Conservation (phyloP, 441 rosid genomes). For the Erysimum cheiri region DNA sequence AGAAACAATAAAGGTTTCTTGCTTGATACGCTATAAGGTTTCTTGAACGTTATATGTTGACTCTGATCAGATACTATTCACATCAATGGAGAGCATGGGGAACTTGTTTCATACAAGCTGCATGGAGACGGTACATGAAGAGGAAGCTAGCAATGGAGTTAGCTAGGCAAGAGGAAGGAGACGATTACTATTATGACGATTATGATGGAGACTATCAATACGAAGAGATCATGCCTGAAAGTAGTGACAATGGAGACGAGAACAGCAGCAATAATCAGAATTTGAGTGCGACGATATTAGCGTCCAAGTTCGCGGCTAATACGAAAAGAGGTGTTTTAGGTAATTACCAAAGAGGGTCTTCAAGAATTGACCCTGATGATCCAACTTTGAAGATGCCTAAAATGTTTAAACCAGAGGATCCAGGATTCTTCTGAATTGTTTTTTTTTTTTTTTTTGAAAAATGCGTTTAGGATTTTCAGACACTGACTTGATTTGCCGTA, state of each 20-base stretch:
- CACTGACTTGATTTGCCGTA: neutral
- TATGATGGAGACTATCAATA: conserved; percentile 25
- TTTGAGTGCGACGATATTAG: conserved; percentile 62
- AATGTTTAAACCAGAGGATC: conserved; percentile 79
- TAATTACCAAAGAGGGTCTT: conserved; percentile 44
- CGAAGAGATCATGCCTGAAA: conserved; percentile 28
- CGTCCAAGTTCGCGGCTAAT: conserved; percentile 72
- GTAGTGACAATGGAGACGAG: conserved; percentile 21
- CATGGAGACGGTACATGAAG: conserved; percentile 67
- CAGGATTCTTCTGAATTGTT: conserved; percentile 63
- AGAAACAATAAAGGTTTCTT: neutral
- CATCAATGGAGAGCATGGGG: conserved; percentile 96
- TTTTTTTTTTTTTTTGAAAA: neutral
- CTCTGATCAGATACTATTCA: conserved; percentile 59
- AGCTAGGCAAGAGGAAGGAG: conserved; percentile 61
- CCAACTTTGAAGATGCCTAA: conserved; percentile 83
- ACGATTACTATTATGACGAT: conserved; percentile 35
- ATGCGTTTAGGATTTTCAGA: conserved; percentile 14
- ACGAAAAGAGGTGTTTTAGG: conserved; percentile 53
- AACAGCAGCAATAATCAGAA: conserved; percentile 42
- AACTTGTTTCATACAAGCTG: conserved; percentile 73
- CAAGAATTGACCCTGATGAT: conserved; percentile 50
- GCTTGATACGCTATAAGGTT: conserved; percentile 9
- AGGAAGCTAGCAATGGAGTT: conserved; percentile 70
- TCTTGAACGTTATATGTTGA: conserved; percentile 21